Base-by-base conservation (phyloP, 139 green algal genomes). In the Chlorella ohadii region DNA sequence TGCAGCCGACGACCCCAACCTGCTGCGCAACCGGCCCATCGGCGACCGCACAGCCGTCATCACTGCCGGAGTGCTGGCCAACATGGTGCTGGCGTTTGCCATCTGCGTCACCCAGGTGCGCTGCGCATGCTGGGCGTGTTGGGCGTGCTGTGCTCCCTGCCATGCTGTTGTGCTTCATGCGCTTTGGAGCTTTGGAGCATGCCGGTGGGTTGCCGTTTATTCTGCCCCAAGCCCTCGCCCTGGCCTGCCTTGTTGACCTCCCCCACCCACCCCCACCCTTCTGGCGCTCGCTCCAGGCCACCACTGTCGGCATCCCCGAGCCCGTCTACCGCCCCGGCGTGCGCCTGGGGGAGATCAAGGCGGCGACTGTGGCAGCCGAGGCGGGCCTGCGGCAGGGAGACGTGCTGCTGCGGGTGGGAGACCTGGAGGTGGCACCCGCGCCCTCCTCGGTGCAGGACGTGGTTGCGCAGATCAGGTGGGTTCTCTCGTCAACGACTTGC, bases 21-120 rank as follows among this genome's bases (percentile, higher is more conserved):
- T 99, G 78, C 89, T 99, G 57, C 93, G 92, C 47, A 99, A 99
- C 91, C 90, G 97, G 17, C 92, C 94, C 16, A 39, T 96, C 11
- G 47, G 75, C 15, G 90, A 98, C 81, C 87, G 97, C 11, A 92
- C 88, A 1, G 22, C 95, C 12, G 97, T 99, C 31, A 95, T 98
- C 70, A 93, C 80, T 70, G 97, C 97, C n/a, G 97, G 97, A 13
- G 94, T 99, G 22, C 86, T 97, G 63, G 95, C 95, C 75, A 99
- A 99, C 89, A 75, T 97, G 36, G 74, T 97, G 1, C 97, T 99
- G 81, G 97, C 97, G 0, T 95, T 94, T 68, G 68, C 89, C 34
- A 91, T 98, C 68, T 93, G 99, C 33, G 84, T 97, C 33, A 77
- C 93, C 5, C 96, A 99, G 93, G 93, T 96, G 76, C 34, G 61